A percentile compares a stretch with the other conserved stretches of the same genome.
Evolutionary conservation across 768 basidiomycete species (phyloP).

Genomic region (Piloderma croceum): DNA sequence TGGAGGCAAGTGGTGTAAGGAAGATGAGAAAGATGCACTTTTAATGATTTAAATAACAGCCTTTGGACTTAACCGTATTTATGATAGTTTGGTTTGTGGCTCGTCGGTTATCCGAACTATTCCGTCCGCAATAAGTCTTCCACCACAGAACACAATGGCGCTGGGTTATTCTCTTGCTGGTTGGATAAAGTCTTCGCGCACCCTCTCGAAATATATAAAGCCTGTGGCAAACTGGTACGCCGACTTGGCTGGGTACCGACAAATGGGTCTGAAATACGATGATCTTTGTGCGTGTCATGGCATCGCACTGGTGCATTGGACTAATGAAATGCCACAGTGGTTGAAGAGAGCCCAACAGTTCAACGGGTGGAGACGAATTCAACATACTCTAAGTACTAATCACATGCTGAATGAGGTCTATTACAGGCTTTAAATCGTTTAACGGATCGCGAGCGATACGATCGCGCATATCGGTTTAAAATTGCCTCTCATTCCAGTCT

Average conservation of each 20-base stretch:
- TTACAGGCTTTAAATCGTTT: constrained; percentile 78
- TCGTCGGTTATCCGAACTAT: constrained; percentile 4
- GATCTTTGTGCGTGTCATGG: constrained; percentile 73
- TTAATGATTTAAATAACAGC: no score
- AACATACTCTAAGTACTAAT: background rate
- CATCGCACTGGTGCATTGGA: constrained; percentile 6
- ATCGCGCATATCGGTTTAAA: constrained; percentile 87
- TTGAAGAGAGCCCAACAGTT: constrained; percentile 73
- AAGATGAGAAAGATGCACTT: constrained; percentile 18
- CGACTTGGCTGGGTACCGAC: constrained; percentile 74
- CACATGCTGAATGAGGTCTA: constrained; percentile 1
- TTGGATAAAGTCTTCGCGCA: constrained; percentile 61
- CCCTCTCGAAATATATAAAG: constrained; percentile 61
- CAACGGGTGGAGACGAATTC: constrained; percentile 61
- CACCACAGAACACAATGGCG: constrained; percentile 25
- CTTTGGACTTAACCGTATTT: no score
- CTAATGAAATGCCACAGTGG: constrained; percentile 38
- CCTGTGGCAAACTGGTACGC: constrained; percentile 84
- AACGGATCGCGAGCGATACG: constrained; percentile 73
- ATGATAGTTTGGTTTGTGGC: background rate
- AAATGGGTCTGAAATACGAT: constrained; percentile 88
- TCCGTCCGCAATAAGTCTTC: no score
- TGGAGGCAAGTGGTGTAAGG: constrained; percentile 21
- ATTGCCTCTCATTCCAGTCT: constrained; percentile 75
- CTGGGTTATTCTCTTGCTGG: constrained; percentile 75